Conservation (phyloP, 805 yeast species). For the Jamesozyma gamospora region DNA sequence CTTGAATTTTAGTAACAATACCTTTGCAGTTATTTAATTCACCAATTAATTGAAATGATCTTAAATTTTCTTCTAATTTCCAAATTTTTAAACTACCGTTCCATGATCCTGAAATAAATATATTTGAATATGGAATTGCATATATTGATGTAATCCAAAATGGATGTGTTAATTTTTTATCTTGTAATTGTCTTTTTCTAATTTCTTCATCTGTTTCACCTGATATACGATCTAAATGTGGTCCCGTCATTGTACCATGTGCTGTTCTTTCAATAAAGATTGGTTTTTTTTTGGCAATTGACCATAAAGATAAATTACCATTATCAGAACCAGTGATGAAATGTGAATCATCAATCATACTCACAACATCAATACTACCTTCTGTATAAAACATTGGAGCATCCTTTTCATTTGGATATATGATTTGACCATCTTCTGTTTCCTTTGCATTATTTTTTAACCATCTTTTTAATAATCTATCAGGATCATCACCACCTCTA, state of each 20-base stretch:
- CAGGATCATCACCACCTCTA: constrained; percentile 71
- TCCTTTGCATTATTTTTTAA: constrained; percentile 26
- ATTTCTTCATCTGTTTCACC: constrained; percentile 35
- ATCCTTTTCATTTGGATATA: constrained; percentile 24
- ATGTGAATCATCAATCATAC: constrained; percentile 86
- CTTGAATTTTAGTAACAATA: constrained; percentile 53
- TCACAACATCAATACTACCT: constrained; percentile 83
- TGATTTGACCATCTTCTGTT: constrained; percentile 24
- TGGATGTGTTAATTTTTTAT: constrained; percentile 45
- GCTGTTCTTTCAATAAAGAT: constrained; percentile 55
- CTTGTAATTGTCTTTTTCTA: constrained; percentile 48
- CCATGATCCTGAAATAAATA: constrained; percentile 85
- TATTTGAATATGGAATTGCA: constrained; percentile 76
- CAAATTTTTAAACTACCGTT: constrained; percentile 70
- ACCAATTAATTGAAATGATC: constrained; percentile 51
- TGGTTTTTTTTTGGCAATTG: constrained; percentile 83
- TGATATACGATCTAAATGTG: constrained; percentile 44
- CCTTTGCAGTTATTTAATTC: constrained; percentile 56
- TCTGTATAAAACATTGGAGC: constrained; percentile 46
- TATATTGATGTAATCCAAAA: constrained; percentile 76
- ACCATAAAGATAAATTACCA: constrained; percentile 86
- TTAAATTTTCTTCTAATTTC: constrained; percentile 57
- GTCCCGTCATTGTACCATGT: constrained; percentile 57
- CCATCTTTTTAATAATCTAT: constrained; percentile 32
- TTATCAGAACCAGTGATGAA: constrained; percentile 94